Base-by-base conservation (phyloP, 2,329 filamentous ascomycete genomes). In the Magnaporthales sp. region DNA sequence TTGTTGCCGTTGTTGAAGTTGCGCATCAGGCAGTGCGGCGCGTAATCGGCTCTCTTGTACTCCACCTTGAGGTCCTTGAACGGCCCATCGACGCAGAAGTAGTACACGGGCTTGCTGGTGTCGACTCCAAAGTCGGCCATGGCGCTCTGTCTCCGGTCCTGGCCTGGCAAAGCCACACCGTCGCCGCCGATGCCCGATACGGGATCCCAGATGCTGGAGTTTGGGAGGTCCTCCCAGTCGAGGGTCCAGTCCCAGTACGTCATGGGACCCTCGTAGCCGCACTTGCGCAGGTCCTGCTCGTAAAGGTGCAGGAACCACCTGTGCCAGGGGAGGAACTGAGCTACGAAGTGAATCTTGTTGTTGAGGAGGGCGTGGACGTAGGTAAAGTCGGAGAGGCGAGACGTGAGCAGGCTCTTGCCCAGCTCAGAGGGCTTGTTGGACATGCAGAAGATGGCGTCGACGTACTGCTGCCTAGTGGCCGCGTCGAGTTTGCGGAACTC, bases 361-460 rank as follows among this genome's bases (percentile, higher is more conserved):
- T 65, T 32, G 64, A 54, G 22, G 11, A 31, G 22, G 38, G 63
- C 51, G 63, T 58, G 63, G 26, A 65, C 22, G 51, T 65, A 65
- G 63, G 51, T 31, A 51, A 83, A 86, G 1, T 79, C 77, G 68
- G 75, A 79, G 26, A 88, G 79, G 4, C 73, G 70, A 8, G 62
- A 26, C 9, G 62, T 30, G 30, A 2, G 9, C 19, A 63, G 62
- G n/a, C 24, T 13, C 24, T 0, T 80, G 71, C 2, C 85, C 84
- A 62, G 84, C 80, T 68, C 78, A 76, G 71, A 88, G 84, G 31
- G 86, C 58, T 31, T 22, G 7, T 24, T 27, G 10, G 64, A 29
- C 22, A 68, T 31, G 60, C 67, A 68, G 51, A 31, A 27, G 60
- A 67, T 54, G 38, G 66, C 66, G n/a, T 54, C 61, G 31, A 67